Conservation (phyloP, 2,329 filamentous ascomycete species). For the Calonectria multiphialidica region DNA sequence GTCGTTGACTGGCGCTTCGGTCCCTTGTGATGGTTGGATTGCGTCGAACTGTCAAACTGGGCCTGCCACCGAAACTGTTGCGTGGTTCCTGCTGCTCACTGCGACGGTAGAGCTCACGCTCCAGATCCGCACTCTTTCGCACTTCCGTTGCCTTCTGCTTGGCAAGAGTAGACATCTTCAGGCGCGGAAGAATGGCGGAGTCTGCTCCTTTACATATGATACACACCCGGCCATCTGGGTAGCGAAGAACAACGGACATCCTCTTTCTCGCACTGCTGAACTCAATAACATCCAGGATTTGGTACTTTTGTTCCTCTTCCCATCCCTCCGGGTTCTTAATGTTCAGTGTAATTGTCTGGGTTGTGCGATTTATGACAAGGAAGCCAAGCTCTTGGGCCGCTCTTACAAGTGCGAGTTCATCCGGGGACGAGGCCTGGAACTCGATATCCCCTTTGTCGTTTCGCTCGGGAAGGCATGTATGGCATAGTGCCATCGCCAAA, state of each 20-base stretch:
- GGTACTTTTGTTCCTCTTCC: conserved; percentile 72
- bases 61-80: conserved; percentile 67
- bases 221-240: conserved; percentile 84
- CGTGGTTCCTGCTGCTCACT: conserved; percentile 68
- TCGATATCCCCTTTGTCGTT: conserved; percentile 75
- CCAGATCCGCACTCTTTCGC: conserved; percentile 71
- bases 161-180: conserved; percentile 80
- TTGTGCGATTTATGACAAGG: conserved; percentile 78
- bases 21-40: conserved; percentile 51
- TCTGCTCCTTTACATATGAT: conserved; percentile 94
- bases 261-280: conserved; percentile 91
- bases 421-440: conserved; percentile 90
- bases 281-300: conserved; percentile 88
- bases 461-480: conserved; percentile 89
- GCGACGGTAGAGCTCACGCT: conserved; percentile 66
- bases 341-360: conserved; percentile 72
- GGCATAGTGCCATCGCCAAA: conserved; percentile 86
- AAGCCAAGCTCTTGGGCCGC: conserved; percentile 90
- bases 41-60: conserved; percentile 64
- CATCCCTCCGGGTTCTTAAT: conserved; percentile 53
- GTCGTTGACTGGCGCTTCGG: conserved; percentile 45
- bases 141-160: conserved; percentile 78
- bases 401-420: conserved; percentile 87
- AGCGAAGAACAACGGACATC: conserved; percentile 91
- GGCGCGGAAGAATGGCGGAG: conserved; percentile 81